These are phyloP conservation scores for Fragosphaeria purpurea DNA, from an alignment of 2,329 filamentous ascomycete species.

Conservation along the genomic window DNA sequence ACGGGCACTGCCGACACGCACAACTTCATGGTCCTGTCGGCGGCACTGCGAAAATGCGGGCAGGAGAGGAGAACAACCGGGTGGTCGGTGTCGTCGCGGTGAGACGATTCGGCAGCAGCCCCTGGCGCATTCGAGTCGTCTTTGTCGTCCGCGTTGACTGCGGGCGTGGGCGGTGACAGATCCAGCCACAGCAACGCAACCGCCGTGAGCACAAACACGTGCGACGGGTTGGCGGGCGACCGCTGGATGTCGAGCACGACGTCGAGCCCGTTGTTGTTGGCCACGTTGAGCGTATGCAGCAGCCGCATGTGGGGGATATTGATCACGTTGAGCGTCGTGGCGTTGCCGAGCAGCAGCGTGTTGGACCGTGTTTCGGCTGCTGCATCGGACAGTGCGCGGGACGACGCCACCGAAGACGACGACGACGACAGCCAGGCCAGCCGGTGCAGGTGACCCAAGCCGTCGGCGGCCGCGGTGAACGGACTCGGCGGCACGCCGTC, in stretches of 20 bases:
- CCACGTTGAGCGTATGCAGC: slow-evolving; percentile 8
- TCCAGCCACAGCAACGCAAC: slow-evolving; percentile 40
- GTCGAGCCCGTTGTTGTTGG: slow-evolving; percentile 22
- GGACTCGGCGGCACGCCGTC: neutral
- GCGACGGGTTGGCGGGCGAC: slow-evolving; percentile 34
- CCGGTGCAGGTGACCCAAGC: slow-evolving; percentile 8
- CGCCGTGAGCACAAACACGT: slow-evolving; percentile 49
- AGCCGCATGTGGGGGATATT: slow-evolving; percentile 13
- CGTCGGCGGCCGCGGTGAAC: neutral
- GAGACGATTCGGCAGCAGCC: neutral
- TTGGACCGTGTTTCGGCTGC: neutral
- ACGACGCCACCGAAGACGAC: no score
- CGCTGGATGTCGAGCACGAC: slow-evolving; percentile 45
- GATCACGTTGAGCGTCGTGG: slow-evolving; percentile 19
- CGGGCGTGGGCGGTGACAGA: slow-evolving; percentile 16
- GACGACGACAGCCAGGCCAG: slow-evolving; percentile 6
- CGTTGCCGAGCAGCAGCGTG: slow-evolving; percentile 20
- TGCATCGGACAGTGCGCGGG: no score
- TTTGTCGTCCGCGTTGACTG: neutral
- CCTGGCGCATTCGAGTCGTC: neutral
- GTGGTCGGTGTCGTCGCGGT: slow-evolving; percentile 4
- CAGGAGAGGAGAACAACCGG: slow-evolving; percentile 29
- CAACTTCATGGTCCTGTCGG: slow-evolving; percentile 30
- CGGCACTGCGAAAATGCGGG: slow-evolving; percentile 32
- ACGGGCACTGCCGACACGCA: slow-evolving; percentile 20